Conservation (phyloP, 169 alveolate species). For the Eimeria brunetti region DNA sequence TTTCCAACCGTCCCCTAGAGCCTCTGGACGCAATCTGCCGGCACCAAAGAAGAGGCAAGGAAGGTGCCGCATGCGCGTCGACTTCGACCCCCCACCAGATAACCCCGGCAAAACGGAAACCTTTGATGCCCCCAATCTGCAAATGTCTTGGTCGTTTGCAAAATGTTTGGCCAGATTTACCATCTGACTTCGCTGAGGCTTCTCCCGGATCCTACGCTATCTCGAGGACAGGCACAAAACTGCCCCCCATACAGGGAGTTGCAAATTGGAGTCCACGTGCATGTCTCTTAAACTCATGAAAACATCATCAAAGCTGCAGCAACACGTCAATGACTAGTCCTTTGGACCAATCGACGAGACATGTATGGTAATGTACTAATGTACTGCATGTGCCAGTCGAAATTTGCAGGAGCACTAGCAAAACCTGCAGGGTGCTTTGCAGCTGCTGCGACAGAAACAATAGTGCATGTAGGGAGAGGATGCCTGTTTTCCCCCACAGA, state of each 20-base stretch:
- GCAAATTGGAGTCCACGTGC: background rate
- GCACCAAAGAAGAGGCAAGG: too few relatives aligned
- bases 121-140: background rate
- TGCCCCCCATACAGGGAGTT: background rate
- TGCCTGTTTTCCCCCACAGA: background rate
- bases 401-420: background rate
- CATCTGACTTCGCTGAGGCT: background rate
- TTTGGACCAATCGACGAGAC: background rate
- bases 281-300: background rate
- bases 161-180: background rate
- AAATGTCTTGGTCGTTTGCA: background rate
- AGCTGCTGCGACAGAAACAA: background rate
- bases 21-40: too few relatives aligned
- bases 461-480: background rate
- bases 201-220: background rate
- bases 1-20: too few relatives aligned
- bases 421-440: background rate
- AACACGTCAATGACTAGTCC: background rate
- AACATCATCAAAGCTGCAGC: background rate
- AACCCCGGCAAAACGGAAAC: background rate
- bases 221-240: background rate
- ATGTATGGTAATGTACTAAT: background rate
- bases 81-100: background rate
- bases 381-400: too few relatives aligned
- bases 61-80: background rate